Percentiles rank a stretch among this genome's conserved stretches.
Evolutionary conservation across 495 filamentous ascomycete genomes (phyloP).

Genomic region (Neurospora sp.): DNA sequence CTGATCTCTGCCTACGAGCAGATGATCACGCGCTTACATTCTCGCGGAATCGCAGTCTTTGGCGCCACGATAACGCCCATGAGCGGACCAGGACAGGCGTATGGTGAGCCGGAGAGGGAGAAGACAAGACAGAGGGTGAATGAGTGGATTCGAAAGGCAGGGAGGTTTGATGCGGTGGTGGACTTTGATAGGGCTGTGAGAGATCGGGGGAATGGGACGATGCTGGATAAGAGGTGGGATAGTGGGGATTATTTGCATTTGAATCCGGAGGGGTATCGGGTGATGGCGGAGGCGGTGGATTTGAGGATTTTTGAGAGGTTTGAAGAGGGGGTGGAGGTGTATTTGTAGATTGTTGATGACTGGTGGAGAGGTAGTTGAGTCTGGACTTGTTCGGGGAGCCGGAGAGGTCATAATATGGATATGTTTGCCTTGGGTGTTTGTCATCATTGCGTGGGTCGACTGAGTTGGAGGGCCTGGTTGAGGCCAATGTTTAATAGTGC

Average conservation of each 20-base stretch:
- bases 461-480: neutral
- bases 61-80: constrained; percentile 59
- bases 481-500: neutral
- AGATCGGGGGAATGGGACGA: constrained; percentile 32
- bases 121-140: constrained; percentile 48
- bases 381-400: too few relatives aligned
- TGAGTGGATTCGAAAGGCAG: constrained; percentile 45
- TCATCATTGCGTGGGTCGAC: neutral
- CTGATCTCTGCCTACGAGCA: constrained; percentile 48
- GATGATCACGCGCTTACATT: constrained; percentile 43
- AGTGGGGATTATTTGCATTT: constrained; percentile 58
- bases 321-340: constrained; percentile 8
- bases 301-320: constrained; percentile 36
- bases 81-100: constrained; percentile 28
- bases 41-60: constrained; percentile 41
- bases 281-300: constrained; percentile 46
- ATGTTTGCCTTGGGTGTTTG: neutral
- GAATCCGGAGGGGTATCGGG: constrained; percentile 46
- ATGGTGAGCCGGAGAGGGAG: constrained; percentile 41
- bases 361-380: neutral
- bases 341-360: constrained; percentile 5
- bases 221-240: constrained; percentile 39
- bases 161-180: constrained; percentile 50
- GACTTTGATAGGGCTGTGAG: constrained; percentile 51
- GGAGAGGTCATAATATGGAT: neutral